These are phyloP conservation scores for Striga asiatica DNA, from an alignment of 257 asterid species.

Conservation along the genomic window DNA sequence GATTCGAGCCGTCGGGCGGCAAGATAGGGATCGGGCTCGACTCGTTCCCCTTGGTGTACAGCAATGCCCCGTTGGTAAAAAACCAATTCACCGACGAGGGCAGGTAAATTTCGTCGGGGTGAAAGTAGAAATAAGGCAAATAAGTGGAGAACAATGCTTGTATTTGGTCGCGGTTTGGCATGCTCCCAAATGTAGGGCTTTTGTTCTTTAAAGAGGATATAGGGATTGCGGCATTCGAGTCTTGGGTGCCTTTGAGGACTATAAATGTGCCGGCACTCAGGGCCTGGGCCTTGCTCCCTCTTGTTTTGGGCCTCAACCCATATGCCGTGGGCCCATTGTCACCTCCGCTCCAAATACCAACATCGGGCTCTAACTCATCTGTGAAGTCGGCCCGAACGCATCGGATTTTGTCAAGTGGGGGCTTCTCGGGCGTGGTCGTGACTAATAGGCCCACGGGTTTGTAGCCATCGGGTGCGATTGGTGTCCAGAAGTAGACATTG, in stretches of 20 bases:
- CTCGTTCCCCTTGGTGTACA: conserved; percentile 46
- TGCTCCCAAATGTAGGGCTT: conserved; percentile 24
- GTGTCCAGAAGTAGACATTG: conserved; percentile 71
- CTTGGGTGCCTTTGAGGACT: conserved; percentile 10
- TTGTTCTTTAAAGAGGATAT: conserved; percentile 58
- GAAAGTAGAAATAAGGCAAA: conserved; percentile 61
- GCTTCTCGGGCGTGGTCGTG: conserved; percentile 57
- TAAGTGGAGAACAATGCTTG: conserved; percentile 37
- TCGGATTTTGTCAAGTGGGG: conserved; percentile 42
- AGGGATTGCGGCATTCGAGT: conserved; percentile 6
- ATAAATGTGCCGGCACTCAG: conserved; percentile 40
- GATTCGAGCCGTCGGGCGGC: conserved; percentile 48
- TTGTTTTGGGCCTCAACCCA: conserved; percentile 36
- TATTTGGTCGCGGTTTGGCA: conserved; percentile 48
- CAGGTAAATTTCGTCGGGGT: conserved; percentile 51
- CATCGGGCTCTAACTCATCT: conserved; percentile 41
- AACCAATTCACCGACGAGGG: conserved; percentile 83
- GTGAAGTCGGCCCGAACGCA: conserved; percentile 63
- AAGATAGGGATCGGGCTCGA: conserved; percentile 39
- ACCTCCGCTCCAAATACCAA: conserved; percentile 54
- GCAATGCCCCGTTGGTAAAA: conserved; percentile 44
- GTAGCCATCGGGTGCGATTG: conserved; percentile 66
- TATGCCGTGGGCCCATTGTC: conserved; percentile 26
- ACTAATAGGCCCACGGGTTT: conserved; percentile 51
- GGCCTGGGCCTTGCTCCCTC: conserved; percentile 44